These are phyloP conservation scores for Tubosaeta brunneosetosa DNA, from an alignment of 768 basidiomycete genomes.

Conservation along the genomic window DNA sequence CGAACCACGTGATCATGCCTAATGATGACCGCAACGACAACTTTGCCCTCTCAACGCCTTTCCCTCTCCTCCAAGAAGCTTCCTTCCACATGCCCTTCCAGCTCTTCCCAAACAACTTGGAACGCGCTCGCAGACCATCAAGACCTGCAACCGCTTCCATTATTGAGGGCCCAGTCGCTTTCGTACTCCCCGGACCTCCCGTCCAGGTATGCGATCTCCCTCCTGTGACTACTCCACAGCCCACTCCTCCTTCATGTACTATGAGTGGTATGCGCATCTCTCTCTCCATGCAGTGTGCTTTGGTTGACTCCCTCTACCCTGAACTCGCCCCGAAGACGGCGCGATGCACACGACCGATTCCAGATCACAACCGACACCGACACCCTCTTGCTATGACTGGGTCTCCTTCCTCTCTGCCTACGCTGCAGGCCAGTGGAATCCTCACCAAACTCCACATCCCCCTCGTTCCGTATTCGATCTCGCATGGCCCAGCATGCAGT, in stretches of 20 bases:
- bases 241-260: conserved; percentile 3
- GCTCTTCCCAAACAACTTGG: conserved; percentile 26
- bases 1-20: conserved; percentile 27
- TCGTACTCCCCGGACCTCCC: conserved; percentile 40
- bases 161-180: conserved; percentile 34
- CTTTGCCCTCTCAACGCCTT: conserved; percentile 18
- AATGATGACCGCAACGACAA: conserved; percentile 16
- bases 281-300: neutral
- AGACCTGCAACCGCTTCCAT: conserved; percentile 44
- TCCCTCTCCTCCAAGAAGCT: conserved; percentile 22
- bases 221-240: neutral
- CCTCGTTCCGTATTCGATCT: conserved; percentile 36
- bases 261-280: conserved; percentile 21
- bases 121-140: conserved; percentile 26
- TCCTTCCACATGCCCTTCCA: conserved; percentile 32
- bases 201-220: conserved; percentile 5
- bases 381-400: conserved; percentile 55
- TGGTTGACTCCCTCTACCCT: conserved; percentile 19
- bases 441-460: conserved; percentile 60
- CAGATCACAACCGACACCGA: conserved; percentile 9
- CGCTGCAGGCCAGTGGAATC: conserved; percentile 75
- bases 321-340: conserved; percentile 10
- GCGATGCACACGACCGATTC: conserved; percentile 9
- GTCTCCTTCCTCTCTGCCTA: conserved; percentile 73
- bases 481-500: conserved; percentile 14